phyloP scores from a whole-genome alignment of 176 grass and related monocot genomes.

The Rhynchospora breviuscula region DNA sequence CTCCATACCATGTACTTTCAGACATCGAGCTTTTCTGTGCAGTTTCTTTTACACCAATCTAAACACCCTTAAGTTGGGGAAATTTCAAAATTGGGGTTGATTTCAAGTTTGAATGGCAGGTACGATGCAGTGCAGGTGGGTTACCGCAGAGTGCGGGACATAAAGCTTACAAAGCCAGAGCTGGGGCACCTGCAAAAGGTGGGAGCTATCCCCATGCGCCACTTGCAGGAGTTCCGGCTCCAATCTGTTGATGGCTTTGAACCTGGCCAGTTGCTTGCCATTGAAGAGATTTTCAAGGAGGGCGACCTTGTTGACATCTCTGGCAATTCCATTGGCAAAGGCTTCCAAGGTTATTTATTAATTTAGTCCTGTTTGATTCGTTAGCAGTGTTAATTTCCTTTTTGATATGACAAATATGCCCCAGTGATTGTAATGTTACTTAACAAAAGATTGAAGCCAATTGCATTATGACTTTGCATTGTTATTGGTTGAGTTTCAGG shows the following conservation, averaged over 20 bases:
- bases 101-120: slow-evolving; percentile 5
- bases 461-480: not conserved
- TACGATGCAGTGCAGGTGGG: slow-evolving; percentile 87
- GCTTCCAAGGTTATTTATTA: slow-evolving; percentile 70
- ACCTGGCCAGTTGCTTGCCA: slow-evolving; percentile 58
- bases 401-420: not conserved
- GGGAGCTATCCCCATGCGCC: slow-evolving; percentile 57
- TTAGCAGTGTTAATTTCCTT: not conserved
- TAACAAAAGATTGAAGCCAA: not conserved
- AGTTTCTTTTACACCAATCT: not conserved
- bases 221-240: slow-evolving; percentile 92
- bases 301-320: slow-evolving; percentile 86
- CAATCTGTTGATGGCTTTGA: slow-evolving; percentile 51
- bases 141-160: slow-evolving; percentile 86
- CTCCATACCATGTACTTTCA: not conserved
- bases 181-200: slow-evolving; percentile 88
- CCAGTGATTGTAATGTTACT: not conserved
- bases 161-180: slow-evolving; percentile 86
- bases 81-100: not conserved
- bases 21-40: not conserved
- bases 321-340: slow-evolving; percentile 89
- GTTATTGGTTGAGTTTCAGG: not conserved
- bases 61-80: not conserved
- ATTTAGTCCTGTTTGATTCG: not conserved
- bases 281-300: slow-evolving; percentile 80